phyloP scores from a whole-genome alignment of 2,329 filamentous ascomycete species.

The Ascochyta viciae-villosae region DNA sequence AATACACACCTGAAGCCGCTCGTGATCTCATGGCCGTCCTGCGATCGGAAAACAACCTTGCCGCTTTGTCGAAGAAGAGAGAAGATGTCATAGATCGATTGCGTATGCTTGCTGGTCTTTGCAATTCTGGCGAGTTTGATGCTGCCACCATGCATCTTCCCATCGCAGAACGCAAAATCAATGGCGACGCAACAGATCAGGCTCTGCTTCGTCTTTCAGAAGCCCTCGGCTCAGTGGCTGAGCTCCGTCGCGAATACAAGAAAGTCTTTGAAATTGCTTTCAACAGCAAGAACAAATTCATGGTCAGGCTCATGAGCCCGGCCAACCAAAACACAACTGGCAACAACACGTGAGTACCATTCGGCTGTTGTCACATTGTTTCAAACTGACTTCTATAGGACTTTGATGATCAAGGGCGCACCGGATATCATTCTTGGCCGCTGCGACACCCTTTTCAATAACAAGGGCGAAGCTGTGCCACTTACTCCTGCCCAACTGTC shows the following conservation, averaged over 20 bases:
- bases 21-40: constrained; percentile 42
- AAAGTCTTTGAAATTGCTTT: constrained; percentile 69
- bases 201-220: constrained; percentile 77
- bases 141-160: constrained; percentile 66
- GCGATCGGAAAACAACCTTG: constrained; percentile 48
- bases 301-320: constrained; percentile 68
- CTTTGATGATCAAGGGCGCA: constrained; percentile 80
- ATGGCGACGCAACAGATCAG: constrained; percentile 79
- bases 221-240: constrained; percentile 64
- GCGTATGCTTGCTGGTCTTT: constrained; percentile 68
- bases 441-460: constrained; percentile 64
- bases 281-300: constrained; percentile 86
- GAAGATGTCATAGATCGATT: constrained; percentile 59
- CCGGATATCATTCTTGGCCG: constrained; percentile 74
- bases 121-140: constrained; percentile 79
- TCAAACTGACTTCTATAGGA: constrained; percentile 22
- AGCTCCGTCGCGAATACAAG: constrained; percentile 68
- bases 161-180: constrained; percentile 67
- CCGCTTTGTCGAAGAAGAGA: constrained; percentile 28
- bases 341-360: constrained; percentile 30
- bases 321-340: constrained; percentile 38
- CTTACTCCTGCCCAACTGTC: constrained; percentile 57
- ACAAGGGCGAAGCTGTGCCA: constrained; percentile 59
- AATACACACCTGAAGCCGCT: constrained; percentile 61
- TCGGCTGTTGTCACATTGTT: background rate